Evolutionary conservation across 2,329 filamentous ascomycete genomes (phyloP).

Genomic region (Orbilia javanica): DNA sequence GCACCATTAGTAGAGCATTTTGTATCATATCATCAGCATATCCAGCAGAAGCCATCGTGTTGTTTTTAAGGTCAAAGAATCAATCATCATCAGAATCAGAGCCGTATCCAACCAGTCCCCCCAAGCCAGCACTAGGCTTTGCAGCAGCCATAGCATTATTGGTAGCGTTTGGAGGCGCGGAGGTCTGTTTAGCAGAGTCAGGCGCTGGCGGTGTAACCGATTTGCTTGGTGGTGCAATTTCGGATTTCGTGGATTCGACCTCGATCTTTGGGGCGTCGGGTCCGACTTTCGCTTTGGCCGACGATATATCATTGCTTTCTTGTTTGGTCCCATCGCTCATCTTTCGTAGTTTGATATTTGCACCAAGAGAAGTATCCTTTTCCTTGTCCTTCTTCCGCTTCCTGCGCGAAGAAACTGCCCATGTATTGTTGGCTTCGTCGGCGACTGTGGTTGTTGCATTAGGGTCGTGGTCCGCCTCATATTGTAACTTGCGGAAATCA

Average conservation of each 20-base stretch:
- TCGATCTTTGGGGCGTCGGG: background rate
- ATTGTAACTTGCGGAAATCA: constrained; percentile 71
- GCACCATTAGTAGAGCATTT: constrained; percentile 6
- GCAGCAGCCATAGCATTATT: background rate
- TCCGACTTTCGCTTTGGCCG: background rate
- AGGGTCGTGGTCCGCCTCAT: constrained; percentile 59
- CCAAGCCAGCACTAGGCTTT: constrained; percentile 23
- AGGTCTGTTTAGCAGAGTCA: background rate
- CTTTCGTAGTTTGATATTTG: constrained; percentile 53
- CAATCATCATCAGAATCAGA: constrained; percentile 55
- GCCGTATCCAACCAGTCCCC: constrained; percentile 50
- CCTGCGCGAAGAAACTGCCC: constrained; percentile 49
- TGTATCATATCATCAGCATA: constrained; percentile 24
- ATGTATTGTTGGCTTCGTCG: constrained; percentile 36
- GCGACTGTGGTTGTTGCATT: constrained; percentile 5
- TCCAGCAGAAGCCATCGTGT: constrained; percentile 3
- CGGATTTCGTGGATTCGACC: background rate
- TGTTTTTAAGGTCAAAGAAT: constrained; percentile 2
- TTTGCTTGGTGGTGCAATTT: background rate
- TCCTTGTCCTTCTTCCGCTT: constrained; percentile 58
- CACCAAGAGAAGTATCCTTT: constrained; percentile 23
- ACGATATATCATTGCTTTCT: constrained; percentile 21
- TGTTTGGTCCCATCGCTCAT: constrained; percentile 51
- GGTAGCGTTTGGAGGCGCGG: background rate
- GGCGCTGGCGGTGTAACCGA: background rate